Evolutionary conservation across 2,329 filamentous ascomycete species (phyloP).

Genomic region (Chaetothyriales sp.): DNA sequence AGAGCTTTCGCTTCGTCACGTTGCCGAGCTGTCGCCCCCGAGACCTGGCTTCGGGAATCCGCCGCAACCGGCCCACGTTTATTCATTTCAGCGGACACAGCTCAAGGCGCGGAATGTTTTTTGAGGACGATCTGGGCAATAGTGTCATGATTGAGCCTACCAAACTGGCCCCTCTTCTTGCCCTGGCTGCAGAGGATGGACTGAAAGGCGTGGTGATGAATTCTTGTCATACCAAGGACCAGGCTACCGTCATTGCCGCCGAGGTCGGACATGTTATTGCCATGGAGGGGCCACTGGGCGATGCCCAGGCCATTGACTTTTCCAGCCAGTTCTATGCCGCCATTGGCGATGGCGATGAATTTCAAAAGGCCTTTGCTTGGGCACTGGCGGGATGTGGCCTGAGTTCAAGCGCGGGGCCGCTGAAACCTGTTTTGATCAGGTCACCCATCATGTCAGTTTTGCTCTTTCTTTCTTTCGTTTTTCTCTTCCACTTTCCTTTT

Average conservation of each 20-base stretch:
- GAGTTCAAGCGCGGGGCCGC: not conserved
- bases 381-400: not conserved
- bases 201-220: not conserved
- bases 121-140: not conserved
- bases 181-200: not conserved
- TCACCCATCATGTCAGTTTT: not conserved
- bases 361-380: not conserved
- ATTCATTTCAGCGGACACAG: not conserved
- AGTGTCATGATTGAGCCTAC: not conserved
- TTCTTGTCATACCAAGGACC: not conserved
- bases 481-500: not conserved
- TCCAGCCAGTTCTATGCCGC: not conserved
- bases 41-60: not conserved
- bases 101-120: not conserved
- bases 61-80: not conserved
- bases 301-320: not conserved
- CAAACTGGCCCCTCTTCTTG: not conserved
- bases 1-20: not conserved
- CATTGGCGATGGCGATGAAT: not conserved
- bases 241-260: not conserved
- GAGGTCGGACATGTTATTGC: not conserved
- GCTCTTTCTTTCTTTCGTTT: not conserved
- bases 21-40: not conserved
- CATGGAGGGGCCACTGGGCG: not conserved
- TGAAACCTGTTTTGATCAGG: not conserved